phyloP scores from a whole-genome alignment of 768 basidiomycete species.

The Tylopilus rubrobrunneus region DNA sequence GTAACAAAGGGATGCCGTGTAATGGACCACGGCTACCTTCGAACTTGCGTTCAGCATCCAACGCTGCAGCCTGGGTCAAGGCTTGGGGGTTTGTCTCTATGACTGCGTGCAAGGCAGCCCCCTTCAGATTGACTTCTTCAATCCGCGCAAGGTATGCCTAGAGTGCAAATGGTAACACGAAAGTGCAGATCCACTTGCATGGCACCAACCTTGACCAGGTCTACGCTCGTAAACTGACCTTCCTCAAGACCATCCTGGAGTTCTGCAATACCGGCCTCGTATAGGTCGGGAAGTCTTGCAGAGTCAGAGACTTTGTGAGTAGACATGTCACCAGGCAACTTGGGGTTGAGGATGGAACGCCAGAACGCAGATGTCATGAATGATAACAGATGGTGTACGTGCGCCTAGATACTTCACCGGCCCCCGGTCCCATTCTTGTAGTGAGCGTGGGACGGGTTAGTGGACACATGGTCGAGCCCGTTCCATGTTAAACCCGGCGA shows the following conservation, averaged over 20 bases:
- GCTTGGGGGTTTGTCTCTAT: slow-evolving; percentile 59
- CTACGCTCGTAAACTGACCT: slow-evolving; percentile 54
- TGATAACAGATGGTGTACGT: background rate
- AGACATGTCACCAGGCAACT: slow-evolving; percentile 13
- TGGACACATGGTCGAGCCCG: background rate
- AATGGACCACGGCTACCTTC: slow-evolving; percentile 43
- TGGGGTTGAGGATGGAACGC: background rate
- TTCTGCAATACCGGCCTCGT: slow-evolving; percentile 56
- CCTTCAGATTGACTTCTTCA: slow-evolving; percentile 61
- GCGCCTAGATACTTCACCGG: background rate
- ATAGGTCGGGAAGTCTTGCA: slow-evolving; percentile 50
- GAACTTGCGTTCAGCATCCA: slow-evolving; percentile 47
- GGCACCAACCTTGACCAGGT: slow-evolving; percentile 52
- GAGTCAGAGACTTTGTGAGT: background rate
- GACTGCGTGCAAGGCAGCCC: slow-evolving; percentile 54
- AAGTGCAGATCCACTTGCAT: background rate
- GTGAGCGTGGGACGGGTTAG: background rate
- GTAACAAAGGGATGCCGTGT: slow-evolving; percentile 57
- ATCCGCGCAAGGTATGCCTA: slow-evolving; percentile 66
- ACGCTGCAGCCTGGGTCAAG: slow-evolving; percentile 44
- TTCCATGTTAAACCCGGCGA: background rate
- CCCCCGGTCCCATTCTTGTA: background rate
- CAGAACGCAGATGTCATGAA: background rate
- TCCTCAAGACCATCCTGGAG: slow-evolving; percentile 51
- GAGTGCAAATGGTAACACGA: background rate